A percentile compares a stretch with the other conserved stretches of the same genome.
Evolutionary conservation across 305 asterid genomes (phyloP).

Genomic region (Plantago coronopus): DNA sequence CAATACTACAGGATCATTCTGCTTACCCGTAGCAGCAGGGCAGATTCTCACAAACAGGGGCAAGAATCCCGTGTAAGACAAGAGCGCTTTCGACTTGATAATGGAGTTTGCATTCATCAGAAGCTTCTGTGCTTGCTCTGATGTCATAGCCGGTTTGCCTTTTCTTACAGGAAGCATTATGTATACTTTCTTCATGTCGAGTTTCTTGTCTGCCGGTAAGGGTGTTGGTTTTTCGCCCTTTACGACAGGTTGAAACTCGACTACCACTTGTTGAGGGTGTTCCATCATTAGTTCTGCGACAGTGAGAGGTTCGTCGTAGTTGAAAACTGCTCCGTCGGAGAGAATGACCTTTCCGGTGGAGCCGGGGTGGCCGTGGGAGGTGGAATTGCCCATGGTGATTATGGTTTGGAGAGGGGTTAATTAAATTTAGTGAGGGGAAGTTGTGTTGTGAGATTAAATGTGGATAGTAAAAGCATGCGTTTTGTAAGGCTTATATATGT

Average conservation of each 20-base stretch:
- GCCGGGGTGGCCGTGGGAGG: constrained; percentile 25
- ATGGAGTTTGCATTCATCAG: constrained; percentile 31
- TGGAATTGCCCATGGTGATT: constrained; percentile 71
- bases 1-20: constrained; percentile 17
- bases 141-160: constrained; percentile 53
- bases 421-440: constrained; percentile 2
- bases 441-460: not conserved
- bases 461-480: constrained; percentile 34
- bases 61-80: constrained; percentile 42
- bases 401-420: not conserved
- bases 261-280: constrained; percentile 67
- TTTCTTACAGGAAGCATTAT: constrained; percentile 57
- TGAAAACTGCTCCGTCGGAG: constrained; percentile 48
- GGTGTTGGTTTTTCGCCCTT: constrained; percentile 41
- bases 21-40: constrained; percentile 23
- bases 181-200: constrained; percentile 57
- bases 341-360: constrained; percentile 55
- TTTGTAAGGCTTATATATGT: constrained; percentile 17
- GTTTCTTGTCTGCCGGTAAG: constrained; percentile 65
- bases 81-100: constrained; percentile 39
- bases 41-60: constrained; percentile 54
- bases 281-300: constrained; percentile 90
- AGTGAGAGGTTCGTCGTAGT: constrained; percentile 53
- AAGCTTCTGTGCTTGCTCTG: constrained; percentile 47
- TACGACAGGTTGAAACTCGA: constrained; percentile 40